phyloP scores from a whole-genome alignment of 352 stramenopile species.

The Globisporangium echinulatum region DNA sequence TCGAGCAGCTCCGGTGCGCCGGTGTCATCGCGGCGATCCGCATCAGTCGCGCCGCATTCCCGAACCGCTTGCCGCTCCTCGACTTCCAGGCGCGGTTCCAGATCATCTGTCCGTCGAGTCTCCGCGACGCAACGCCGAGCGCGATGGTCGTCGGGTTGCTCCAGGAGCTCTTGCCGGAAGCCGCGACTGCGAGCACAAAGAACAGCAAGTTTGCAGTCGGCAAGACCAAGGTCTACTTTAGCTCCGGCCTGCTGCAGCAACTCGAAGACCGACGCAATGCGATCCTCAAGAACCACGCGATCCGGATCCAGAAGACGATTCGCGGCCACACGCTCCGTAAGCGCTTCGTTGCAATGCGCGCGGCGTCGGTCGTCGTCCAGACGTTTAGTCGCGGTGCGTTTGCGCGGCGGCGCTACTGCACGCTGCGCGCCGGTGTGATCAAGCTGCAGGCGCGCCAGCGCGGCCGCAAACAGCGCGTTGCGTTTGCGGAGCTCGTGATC shows the following conservation, averaged over 20 bases:
- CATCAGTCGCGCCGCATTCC: conserved; percentile 83
- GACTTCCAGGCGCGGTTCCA: conserved; percentile 80
- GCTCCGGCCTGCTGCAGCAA: conserved; percentile 85
- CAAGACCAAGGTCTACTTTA: conserved; percentile 82
- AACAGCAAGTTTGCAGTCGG: conserved; percentile 78
- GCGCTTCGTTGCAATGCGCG: conserved; percentile 39
- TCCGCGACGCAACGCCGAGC: conserved; percentile 41
- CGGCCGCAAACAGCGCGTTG: conserved; percentile 55
- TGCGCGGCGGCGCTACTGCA: conserved; percentile 35
- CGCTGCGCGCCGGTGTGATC: conserved; percentile 36
- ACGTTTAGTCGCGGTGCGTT: conserved; percentile 32
- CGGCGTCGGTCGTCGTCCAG: conserved; percentile 47
- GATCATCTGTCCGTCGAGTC: conserved; percentile 71
- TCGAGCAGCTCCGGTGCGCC: conserved; percentile 86
- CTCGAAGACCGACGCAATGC: conserved; percentile 83
- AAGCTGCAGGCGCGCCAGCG: conserved; percentile 46
- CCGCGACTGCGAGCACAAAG: conserved; percentile 49
- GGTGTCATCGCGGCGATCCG: conserved; percentile 87
- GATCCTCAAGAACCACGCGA: conserved; percentile 68
- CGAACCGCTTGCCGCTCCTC: conserved; percentile 88
- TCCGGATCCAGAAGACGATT: conserved; percentile 72
- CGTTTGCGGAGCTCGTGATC: conserved; percentile 39
- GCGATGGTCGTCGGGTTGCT: conserved; percentile 77
- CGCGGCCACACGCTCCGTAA: conserved; percentile 51
- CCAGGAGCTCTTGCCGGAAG: conserved; percentile 62